Evolutionary conservation across 2,329 filamentous ascomycete genomes (phyloP), one percentile per base, ranked within the genome.

Genomic region (Fusarium austroafricanum): DNA sequence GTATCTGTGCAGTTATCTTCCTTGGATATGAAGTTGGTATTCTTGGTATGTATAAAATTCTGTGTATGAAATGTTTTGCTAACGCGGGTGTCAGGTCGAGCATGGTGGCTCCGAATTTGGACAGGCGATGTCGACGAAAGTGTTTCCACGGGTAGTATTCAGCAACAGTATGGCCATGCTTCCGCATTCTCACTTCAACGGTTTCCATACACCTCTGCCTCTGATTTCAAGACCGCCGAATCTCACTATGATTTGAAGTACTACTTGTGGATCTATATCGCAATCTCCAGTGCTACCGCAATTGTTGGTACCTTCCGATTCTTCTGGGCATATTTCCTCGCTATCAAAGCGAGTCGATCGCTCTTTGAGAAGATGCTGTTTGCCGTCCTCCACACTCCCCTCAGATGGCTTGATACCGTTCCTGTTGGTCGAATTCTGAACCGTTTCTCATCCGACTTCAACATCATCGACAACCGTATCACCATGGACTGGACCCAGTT

Each of bases 391-490:
- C 86, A 90, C 18, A 89, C 92, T 8, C 92, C 91, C 2, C 82
- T 94, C n/a, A 83, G 91, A 63, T 94, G 91, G 90, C 83, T 95
- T 37, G 92, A 95, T 74, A 94, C 92, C 0, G 89, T 93, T 1
- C 92, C 92, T 0, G 82, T 93, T 2, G 92, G 92, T 3, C 87
- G 92, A 44, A 87, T 94, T 37, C 81, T 94, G 20, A 95, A 95
- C 78, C 86, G 92, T 3, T 93, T 94, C 76, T 93, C 91, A 0
- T 83, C 90, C 5, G 92, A 95, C 77, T 94, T 95, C 77, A 88
- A 90, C 70, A 84, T 89, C 39, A 86, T 94, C 47, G 92, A 95
- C 78, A 89, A 86, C 9, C 83, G 87, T 35, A 80, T 94, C 49
- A 86, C 89, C 9, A 85, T 86, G 68, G 87, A 91, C 50, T 76